phyloP scores from a whole-genome alignment of 2,329 filamentous ascomycete genomes.

The Aspergillus sp. region DNA sequence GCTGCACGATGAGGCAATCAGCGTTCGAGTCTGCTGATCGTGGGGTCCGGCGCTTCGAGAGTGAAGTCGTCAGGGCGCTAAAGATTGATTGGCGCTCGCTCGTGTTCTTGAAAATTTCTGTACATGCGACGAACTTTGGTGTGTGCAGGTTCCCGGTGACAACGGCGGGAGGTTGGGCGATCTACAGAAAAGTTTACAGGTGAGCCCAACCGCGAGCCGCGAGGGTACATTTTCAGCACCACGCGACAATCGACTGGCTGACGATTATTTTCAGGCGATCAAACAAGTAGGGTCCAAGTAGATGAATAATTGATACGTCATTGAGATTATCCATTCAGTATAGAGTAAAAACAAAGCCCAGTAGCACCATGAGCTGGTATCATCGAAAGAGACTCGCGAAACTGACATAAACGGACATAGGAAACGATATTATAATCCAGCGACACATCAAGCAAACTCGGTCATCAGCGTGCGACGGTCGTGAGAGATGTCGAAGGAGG shows the following conservation, averaged over 20 bases:
- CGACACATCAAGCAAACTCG: conserved; percentile 18
- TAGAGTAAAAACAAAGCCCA: conserved; percentile 32
- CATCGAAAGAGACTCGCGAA: conserved; percentile 35
- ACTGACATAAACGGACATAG: conserved; percentile 27
- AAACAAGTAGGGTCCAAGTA: conserved; percentile 12
- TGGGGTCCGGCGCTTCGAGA: conserved; percentile 10
- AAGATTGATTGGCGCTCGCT: neutral
- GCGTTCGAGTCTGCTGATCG: conserved; percentile 27
- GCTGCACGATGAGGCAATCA: conserved; percentile 18
- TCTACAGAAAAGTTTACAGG: conserved; percentile 1
- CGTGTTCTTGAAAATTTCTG: neutral
- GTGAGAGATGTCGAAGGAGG: conserved; percentile 1
- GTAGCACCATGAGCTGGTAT: conserved; percentile 45
- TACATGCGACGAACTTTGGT: neutral
- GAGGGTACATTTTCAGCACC: neutral
- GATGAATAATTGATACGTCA: conserved; percentile 30
- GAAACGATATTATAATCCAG: conserved; percentile 21
- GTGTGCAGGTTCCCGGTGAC: neutral
- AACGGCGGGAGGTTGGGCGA: neutral
- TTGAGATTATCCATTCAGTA: conserved; percentile 34
- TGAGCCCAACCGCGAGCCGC: neutral
- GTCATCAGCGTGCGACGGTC: conserved; percentile 21
- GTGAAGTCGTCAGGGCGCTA: neutral
- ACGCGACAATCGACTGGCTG: neutral
- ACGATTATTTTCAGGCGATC: neutral